Percentiles rank a stretch among this genome's conserved stretches.
Conservation (phyloP, 352 stramenopile genomes). For the Phytopythium vexans region DNA sequence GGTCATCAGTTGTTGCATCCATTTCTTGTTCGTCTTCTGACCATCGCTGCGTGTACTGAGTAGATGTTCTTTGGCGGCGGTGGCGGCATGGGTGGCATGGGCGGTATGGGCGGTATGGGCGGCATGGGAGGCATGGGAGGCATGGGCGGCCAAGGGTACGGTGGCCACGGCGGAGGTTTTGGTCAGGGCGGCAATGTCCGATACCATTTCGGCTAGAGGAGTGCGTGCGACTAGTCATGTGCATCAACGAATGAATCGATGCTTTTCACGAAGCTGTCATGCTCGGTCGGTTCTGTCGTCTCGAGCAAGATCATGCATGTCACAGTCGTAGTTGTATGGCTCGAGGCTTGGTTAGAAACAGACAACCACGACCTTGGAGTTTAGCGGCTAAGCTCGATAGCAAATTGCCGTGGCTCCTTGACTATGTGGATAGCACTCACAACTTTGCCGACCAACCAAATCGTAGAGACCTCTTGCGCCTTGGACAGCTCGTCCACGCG, state of each 20-base stretch:
- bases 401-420: too few species aligned
- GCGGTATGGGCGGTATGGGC: conserved; percentile 46
- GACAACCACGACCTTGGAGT: too few species aligned
- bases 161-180: conserved; percentile 18
- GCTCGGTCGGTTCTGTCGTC: too few species aligned
- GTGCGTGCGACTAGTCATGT: neutral
- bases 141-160: conserved; percentile 24
- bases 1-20: neutral
- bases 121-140: conserved; percentile 40
- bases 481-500: too few species aligned
- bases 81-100: conserved; percentile 50
- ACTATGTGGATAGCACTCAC: too few species aligned
- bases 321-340: too few species aligned
- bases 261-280: too few species aligned
- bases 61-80: conserved; percentile 83
- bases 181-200: conserved; percentile 49
- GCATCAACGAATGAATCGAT: neutral
- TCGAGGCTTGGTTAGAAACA: too few species aligned
- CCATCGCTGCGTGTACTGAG: conserved; percentile 1
- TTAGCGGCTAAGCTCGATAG: too few species aligned
- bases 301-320: too few species aligned
- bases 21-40: neutral
- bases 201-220: conserved; percentile 81
- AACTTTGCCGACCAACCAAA: too few species aligned
- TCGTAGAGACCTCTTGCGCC: too few species aligned